phyloP scores from a whole-genome alignment of 129 eudicot species.

The Artemisia tridentata region DNA sequence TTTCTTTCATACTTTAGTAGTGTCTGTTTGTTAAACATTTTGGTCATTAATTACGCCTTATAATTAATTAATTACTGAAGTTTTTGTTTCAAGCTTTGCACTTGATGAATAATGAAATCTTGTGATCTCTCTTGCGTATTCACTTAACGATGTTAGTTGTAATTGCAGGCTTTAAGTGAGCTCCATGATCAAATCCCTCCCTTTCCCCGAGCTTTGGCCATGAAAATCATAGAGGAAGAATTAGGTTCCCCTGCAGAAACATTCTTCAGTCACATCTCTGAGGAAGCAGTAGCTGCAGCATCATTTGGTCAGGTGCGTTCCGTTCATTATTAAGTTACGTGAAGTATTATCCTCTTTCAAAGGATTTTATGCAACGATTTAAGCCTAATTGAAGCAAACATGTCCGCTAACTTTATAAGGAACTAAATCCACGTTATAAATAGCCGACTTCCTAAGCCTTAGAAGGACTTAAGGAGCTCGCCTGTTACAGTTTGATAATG shows the following conservation, averaged over 20 bases:
- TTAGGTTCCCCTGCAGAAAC: conserved; percentile 70
- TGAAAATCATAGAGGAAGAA: conserved; percentile 93
- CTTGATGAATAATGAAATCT: conserved; percentile 4
- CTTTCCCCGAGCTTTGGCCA: conserved; percentile 72
- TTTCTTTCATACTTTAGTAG: conserved; percentile 14
- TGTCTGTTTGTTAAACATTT: neutral
- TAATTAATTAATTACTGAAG: neutral
- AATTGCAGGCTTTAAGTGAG: conserved; percentile 86
- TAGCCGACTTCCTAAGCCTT: neutral
- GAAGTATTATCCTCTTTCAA: neutral
- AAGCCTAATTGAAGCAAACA: neutral
- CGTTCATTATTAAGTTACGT: conserved; percentile 5
- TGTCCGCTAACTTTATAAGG: neutral
- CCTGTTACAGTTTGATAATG: neutral
- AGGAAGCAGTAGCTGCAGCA: conserved; percentile 98
- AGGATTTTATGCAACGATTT: neutral
- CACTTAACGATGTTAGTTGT: conserved; percentile 34
- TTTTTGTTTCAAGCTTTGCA: conserved; percentile 3
- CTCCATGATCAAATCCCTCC: conserved; percentile 98
- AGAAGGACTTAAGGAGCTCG: neutral
- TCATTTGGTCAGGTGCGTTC: conserved; percentile 92
- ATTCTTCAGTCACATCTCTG: conserved; percentile 71
- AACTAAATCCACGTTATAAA: neutral
- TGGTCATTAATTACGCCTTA: no score
- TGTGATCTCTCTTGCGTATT: conserved; percentile 16